phyloP scores from a whole-genome alignment of 2,329 filamentous ascomycete genomes.

The Drechslera avenae region DNA sequence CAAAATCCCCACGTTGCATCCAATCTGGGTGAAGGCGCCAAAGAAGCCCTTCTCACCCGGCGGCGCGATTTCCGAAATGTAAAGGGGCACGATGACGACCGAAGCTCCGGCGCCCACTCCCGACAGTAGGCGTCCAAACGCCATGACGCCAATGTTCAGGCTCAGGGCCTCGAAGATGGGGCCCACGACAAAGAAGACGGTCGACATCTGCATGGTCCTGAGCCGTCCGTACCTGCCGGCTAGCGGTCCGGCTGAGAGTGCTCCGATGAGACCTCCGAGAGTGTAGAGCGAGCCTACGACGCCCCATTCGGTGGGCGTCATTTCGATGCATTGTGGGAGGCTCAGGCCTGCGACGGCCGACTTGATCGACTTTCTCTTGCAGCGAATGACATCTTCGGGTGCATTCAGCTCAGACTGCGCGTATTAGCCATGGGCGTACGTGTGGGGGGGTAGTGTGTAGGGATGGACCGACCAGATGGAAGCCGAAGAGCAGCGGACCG shows the following conservation, averaged over 20 bases:
- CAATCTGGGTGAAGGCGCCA: constrained; percentile 83
- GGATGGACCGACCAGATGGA: constrained; percentile 71
- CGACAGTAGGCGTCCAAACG: constrained; percentile 75
- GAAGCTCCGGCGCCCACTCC: constrained; percentile 86
- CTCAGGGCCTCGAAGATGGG: constrained; percentile 77
- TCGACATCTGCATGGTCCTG: constrained; percentile 76
- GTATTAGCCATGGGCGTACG: constrained; percentile 28
- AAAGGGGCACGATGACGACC: constrained; percentile 91
- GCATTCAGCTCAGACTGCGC: constrained; percentile 88
- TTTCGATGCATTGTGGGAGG: constrained; percentile 81
- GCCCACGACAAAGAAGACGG: constrained; percentile 75
- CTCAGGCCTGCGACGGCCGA: constrained; percentile 43
- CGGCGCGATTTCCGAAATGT: constrained; percentile 79
- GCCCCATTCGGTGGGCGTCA: constrained; percentile 81
- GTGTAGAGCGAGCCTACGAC: constrained; percentile 91
- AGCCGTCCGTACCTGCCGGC: constrained; percentile 78
- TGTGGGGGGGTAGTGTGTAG: background rate
- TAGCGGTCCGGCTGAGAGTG: constrained; percentile 78
- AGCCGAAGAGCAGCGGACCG: constrained; percentile 92
- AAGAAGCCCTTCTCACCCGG: constrained; percentile 74
- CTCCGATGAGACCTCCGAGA: constrained; percentile 82
- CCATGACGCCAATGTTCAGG: constrained; percentile 68
- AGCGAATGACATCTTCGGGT: constrained; percentile 91
- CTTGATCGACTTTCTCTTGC: constrained; percentile 65
- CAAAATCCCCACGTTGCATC: constrained; percentile 90